These are phyloP conservation scores for Turnera subulata DNA, from an alignment of 345 rosid genomes.

Conservation along the genomic window DNA sequence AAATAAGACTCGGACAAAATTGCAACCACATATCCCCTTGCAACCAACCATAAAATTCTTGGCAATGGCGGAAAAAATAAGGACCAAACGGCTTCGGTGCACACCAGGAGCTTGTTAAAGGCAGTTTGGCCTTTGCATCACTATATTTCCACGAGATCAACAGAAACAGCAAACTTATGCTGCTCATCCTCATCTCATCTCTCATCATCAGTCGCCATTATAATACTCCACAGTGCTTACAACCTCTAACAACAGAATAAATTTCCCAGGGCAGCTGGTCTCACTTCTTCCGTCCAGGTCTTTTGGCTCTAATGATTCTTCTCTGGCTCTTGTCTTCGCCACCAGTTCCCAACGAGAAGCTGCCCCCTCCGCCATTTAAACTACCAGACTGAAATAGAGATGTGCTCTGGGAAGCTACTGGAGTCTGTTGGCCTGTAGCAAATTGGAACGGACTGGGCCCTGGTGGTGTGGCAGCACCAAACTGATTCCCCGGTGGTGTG, in stretches of 20 bases:
- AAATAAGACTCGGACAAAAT: constrained; percentile 33
- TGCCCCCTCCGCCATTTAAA: constrained; percentile 62
- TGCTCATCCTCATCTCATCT: neutral
- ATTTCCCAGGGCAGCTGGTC: neutral
- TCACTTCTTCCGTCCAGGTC: constrained; percentile 46
- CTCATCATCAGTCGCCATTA: constrained; percentile 13
- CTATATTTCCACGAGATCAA: constrained; percentile 2
- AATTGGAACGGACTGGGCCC: constrained; percentile 59
- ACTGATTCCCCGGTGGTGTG: constrained; percentile 38
- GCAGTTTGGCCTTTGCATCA: constrained; percentile 1
- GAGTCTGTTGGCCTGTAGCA: constrained; percentile 52
- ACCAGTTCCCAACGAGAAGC: constrained; percentile 74
- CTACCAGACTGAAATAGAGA: constrained; percentile 66
- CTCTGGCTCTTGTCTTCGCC: constrained; percentile 70
- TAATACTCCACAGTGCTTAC: constrained; percentile 9
- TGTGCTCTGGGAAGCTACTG: constrained; percentile 36
- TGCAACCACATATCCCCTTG: constrained; percentile 19
- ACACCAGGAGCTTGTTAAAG: constrained; percentile 2
- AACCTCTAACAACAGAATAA: neutral
- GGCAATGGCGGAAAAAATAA: neutral
- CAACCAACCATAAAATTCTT: too few relatives aligned
- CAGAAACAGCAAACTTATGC: constrained; percentile 7
- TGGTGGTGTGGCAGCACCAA: constrained; percentile 54
- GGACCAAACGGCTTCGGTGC: constrained; percentile 4
- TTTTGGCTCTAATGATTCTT: constrained; percentile 43